phyloP scores from a whole-genome alignment of 768 basidiomycete species.

The Agrocybe praecox region DNA sequence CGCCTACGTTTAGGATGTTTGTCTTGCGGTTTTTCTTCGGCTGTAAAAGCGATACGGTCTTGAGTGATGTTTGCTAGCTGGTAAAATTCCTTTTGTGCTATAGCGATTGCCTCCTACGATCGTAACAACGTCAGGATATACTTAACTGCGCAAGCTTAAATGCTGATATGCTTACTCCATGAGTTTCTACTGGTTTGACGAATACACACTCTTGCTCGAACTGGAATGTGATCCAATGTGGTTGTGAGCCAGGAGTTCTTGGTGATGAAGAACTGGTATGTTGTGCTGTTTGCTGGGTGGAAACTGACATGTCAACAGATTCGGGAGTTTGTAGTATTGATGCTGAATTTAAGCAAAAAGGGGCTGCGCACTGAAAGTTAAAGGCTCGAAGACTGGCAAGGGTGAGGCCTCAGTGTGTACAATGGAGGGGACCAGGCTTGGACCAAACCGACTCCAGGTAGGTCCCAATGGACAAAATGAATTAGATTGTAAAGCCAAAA shows the following conservation, averaged over 20 bases:
- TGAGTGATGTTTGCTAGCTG: conserved; percentile 39
- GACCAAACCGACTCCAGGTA: too few species aligned
- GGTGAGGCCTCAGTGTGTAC: too few species aligned
- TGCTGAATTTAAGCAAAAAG: too few species aligned
- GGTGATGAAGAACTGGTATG: neutral
- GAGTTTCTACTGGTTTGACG: conserved; percentile 44
- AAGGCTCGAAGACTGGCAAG: too few species aligned
- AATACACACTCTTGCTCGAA: conserved; percentile 46
- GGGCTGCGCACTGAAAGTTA: too few species aligned
- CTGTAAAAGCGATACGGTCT: conserved; percentile 45
- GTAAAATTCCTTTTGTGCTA: conserved; percentile 52
- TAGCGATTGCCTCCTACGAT: conserved; percentile 48
- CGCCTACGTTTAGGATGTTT: conserved; percentile 29
- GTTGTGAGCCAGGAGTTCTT: conserved; percentile 23
- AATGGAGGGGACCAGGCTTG: too few species aligned
- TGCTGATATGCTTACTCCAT: conserved; percentile 35
- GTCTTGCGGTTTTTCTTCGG: conserved; percentile 26
- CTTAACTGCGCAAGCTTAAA: neutral
- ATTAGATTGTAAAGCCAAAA: too few species aligned
- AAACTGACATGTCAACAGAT: neutral
- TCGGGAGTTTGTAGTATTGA: too few species aligned
- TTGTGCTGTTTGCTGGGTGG: neutral
- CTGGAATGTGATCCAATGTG: conserved; percentile 56
- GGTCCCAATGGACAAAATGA: too few species aligned
- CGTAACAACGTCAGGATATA: neutral